These are phyloP conservation scores for Ilex aquifolium DNA, from an alignment of 257 asterid species.

Conservation along the genomic window DNA sequence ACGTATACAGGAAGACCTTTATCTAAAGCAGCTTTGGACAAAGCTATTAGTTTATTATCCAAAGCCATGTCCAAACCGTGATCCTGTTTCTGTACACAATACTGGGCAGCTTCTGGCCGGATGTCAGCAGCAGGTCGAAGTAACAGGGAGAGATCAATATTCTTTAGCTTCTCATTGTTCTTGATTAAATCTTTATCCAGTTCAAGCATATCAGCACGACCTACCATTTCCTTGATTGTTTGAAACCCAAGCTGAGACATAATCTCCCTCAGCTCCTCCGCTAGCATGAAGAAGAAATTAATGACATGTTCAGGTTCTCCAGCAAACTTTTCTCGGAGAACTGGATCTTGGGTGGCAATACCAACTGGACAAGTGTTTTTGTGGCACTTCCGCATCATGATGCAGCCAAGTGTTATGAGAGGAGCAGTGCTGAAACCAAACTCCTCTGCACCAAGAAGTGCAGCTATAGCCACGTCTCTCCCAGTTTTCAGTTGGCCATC, in stretches of 20 bases:
- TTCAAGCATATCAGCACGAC: slow-evolving; percentile 95
- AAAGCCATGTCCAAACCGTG: slow-evolving; percentile 94
- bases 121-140: slow-evolving; percentile 97
- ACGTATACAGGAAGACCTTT: slow-evolving; percentile 77
- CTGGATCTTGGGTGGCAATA: slow-evolving; percentile 98
- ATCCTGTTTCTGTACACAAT: slow-evolving; percentile 94
- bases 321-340: slow-evolving; percentile 87
- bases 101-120: slow-evolving; percentile 96
- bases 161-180: slow-evolving; percentile 78
- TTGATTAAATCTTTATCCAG: slow-evolving; percentile 62
- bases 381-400: slow-evolving; percentile 99
- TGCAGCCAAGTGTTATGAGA: slow-evolving; percentile 92
- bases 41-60: slow-evolving; percentile 68
- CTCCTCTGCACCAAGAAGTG: slow-evolving; percentile 99
- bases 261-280: slow-evolving; percentile 91
- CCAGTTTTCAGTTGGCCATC: slow-evolving; percentile 99
- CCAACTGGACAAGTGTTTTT: slow-evolving; percentile 99
- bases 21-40: slow-evolving; percentile 73
- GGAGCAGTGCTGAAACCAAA: slow-evolving; percentile 99
- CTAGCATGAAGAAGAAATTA: slow-evolving; percentile 96
- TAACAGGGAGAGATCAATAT: slow-evolving; percentile 77
- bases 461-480: slow-evolving; percentile 94
- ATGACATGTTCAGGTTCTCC: slow-evolving; percentile 98
- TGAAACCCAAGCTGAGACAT: slow-evolving; percentile 92
- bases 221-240: slow-evolving; percentile 84